Percentiles rank a stretch among this genome's conserved stretches.
These are phyloP conservation scores for Pelargonium nanum DNA, from an alignment of 345 rosid species.

Conservation along the genomic window DNA sequence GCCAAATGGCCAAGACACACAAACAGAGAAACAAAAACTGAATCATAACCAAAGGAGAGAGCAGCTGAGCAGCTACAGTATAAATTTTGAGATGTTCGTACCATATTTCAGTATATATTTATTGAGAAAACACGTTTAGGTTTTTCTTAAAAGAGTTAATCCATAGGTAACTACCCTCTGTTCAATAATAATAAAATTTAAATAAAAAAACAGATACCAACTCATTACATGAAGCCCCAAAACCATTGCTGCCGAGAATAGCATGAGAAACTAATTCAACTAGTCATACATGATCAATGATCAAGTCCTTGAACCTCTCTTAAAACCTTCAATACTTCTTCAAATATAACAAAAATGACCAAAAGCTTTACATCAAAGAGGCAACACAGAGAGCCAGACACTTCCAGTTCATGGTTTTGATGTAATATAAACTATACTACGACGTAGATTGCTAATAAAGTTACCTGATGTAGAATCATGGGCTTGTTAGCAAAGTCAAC, in stretches of 20 bases:
- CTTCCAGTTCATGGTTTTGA: not conserved
- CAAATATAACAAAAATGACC: not conserved
- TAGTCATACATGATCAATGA: not conserved
- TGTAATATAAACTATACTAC: not conserved
- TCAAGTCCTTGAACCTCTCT: constrained; percentile 6
- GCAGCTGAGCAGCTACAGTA: not conserved
- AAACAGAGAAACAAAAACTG: not conserved
- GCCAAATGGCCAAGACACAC: not conserved
- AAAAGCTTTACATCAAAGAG: too few species aligned
- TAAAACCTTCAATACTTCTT: constrained; percentile 1
- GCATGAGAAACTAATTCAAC: constrained; percentile 1
- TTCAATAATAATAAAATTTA: too few species aligned
- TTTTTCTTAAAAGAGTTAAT: too few species aligned
- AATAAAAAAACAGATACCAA: not conserved
- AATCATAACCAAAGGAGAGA: not conserved
- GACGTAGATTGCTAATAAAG: not conserved
- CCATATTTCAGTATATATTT: not conserved
- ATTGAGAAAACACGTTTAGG: too few species aligned
- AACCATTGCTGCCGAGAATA: not conserved
- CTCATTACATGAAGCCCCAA: not conserved
- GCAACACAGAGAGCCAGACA: not conserved
- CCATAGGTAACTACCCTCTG: too few species aligned
- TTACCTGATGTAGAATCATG: constrained; percentile 98
- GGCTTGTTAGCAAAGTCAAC: constrained; percentile 99
- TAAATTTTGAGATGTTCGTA: not conserved